Evolutionary conservation across 768 basidiomycete genomes (phyloP), one percentile per base, ranked within the genome.

Genomic region (Mycena indigotica): DNA sequence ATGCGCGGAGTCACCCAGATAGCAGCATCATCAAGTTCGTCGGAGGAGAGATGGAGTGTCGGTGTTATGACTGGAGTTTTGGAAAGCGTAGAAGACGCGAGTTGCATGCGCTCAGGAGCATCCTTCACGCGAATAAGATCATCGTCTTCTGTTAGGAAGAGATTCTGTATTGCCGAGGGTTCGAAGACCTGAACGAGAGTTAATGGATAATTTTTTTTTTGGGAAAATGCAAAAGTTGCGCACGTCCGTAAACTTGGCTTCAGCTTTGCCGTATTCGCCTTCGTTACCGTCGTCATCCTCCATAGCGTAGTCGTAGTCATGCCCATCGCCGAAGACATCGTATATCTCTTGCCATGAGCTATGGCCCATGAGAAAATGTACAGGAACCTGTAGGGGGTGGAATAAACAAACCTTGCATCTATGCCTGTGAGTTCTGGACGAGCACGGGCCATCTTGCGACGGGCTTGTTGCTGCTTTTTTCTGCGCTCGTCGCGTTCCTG

Each of bases 291-390:
- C 91, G 28, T 95, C 95, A 4, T 87, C 93, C 45, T 78, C 87
- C 44, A 99, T 72, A 13, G 95, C 95, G 89, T 93, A 95, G 65
- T 94, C 94, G 70, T 96, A 99, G 63, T 98, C 95, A 65, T 89
- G 87, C 5, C 97, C 97, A 62, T 95, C 91, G 29, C 97, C 97
- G 63, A 99, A 99, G 1, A 98, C 93, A 57, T 93, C 95, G 60
- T 91, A 88, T 25, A 98, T 90, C 73, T 98, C 97, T 46, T 91
- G 89, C 93, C 94, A 97, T 25, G 93, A 89, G 66, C 93, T 96
- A 63, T 2, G 60, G 55, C 4, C 41, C n/a, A 29, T 63, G 55
- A 63, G 67, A 35, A 35, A 58, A 54, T 57, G 28, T 44, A 52
- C 17, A 26, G 53, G 51, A 44, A 32, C 25, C 32, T n/a, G 39